Evolutionary conservation across 331 rosid species (phyloP).

Genomic region (Malus hybrid): DNA sequence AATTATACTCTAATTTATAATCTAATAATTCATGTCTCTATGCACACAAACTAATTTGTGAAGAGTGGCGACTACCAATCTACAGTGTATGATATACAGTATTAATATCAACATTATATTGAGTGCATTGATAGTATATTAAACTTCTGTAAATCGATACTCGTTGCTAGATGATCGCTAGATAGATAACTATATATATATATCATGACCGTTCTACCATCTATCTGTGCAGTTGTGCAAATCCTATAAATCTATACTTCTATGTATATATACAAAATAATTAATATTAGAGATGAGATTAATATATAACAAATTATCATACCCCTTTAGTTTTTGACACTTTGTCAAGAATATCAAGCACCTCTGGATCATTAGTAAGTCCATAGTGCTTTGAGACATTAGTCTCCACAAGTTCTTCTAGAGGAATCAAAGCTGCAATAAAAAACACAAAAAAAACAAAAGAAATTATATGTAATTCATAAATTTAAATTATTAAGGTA

Average conservation of each 20-base stretch:
- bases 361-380: conserved; percentile 51
- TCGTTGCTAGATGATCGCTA: too few relatives aligned
- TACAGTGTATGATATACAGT: too few relatives aligned
- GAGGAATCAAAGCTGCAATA: conserved; percentile 60
- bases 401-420: conserved; percentile 58
- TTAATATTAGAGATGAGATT: not conserved
- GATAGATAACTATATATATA: too few relatives aligned
- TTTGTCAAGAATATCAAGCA: conserved; percentile 45
- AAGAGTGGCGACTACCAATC: too few relatives aligned
- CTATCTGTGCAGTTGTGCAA: too few relatives aligned
- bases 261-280: too few relatives aligned
- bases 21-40: not conserved
- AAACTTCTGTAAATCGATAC: too few relatives aligned
- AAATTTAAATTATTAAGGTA: not conserved
- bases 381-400: conserved; percentile 69
- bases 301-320: not conserved
- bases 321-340: conserved; percentile 58
- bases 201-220: too few relatives aligned
- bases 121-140: too few relatives aligned
- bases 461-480: not conserved
- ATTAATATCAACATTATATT: too few relatives aligned
- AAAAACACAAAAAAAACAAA: not conserved
- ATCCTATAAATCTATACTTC: too few relatives aligned
- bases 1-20: not conserved
- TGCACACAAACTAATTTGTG: too few relatives aligned